Evolutionary conservation across 129 eudicot genomes (phyloP), one percentile per base, ranked within the genome.

Genomic region (Artemisia tridentata): DNA sequence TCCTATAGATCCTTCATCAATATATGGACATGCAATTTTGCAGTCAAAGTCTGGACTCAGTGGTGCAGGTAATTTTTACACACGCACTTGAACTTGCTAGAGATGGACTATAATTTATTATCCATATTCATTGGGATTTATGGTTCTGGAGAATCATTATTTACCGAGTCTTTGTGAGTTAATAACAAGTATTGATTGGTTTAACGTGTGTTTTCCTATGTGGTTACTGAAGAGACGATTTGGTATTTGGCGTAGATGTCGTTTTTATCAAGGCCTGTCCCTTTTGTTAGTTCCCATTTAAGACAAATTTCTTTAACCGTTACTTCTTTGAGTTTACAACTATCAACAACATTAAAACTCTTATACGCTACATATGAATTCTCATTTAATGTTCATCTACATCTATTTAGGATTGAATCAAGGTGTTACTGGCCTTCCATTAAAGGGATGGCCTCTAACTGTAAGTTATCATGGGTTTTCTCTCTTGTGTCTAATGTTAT

Each of bases 391-490:
- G 62, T 14, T 59, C 50, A 41, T 57, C 17, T 69, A 15, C 63
- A 27, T 80, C 63, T 47, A 19, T 56, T 67, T 85, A 90, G 95
- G 91, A 15, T 67, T 87, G 64, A 86, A 79, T 75, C 91, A 78
- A 72, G 95, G 95, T 20, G 85, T 84, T 27, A 76, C 83, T 64
- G 77, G 95, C 79, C 83, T 90, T 73, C 96, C 96, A 19, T 58
- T 90, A 62, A 87, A 90, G 91, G 96, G 95, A 62, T 90, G 96
- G 96, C 96, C 96, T 67, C 68, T 90, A 51, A 86, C 96, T 23
- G 96, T 90, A 74, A 90, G 96, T 80, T 72, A 19, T 51, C 62
- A 47, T 68, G 53, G 43, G 51, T 34, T 70, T 56, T 49, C 31
- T 10, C 38, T 17, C 72, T 16, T 61, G 9, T 8, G 29, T 75